Evolutionary conservation across 2,329 filamentous ascomycete species (phyloP), one percentile per base, ranked within the genome.

Genomic region (Diaporthe eres): DNA sequence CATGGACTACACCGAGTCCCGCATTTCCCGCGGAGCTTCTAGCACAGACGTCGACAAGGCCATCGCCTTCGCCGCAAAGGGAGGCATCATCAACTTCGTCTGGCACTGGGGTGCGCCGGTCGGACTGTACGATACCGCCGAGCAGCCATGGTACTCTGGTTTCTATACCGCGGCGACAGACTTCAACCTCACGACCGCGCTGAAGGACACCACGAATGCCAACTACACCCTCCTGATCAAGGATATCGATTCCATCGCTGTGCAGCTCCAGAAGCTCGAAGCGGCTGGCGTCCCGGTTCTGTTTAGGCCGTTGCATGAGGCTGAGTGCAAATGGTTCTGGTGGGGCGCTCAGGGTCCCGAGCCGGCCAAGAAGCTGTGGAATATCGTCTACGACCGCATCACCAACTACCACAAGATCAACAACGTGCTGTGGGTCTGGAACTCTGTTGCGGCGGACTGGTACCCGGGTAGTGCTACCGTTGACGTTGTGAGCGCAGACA

Each of bases 351-450:
- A 86, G 77, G 86, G 87, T 0, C 81, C 87, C 3, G 87, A 85
- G 78, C 81, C 86, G 7, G 82, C 80, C 77, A 88, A 87, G 81
- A 81, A 86, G 78, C 81, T 89, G 6, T 88, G 82, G 73, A 78
- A 79, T 1, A 78, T 89, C 4, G 51, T 89, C 65, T 87, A 87
- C 72, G 83, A 87, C 57, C 82, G 87, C 1, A 78, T 88, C 44
- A 87, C 86, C 0, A 83, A 83, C 47, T 78, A 86, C 67, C 87
- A 89, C 78, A 77, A 79, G 2, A 77, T 89, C 28, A 85, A 87
- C 77, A 89, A 89, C 78, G 77, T 89, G 13, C 80, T 89, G 65
- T 89, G 87, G 87, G 81, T 87, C 10, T 88, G 87, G 87, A 89
- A 89, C 79, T 87, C 85, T 0, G 81, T 88, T 0, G 78, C 79